phyloP scores from a whole-genome alignment of 2,329 filamentous ascomycete genomes.

The Aureobasidium sp. region DNA sequence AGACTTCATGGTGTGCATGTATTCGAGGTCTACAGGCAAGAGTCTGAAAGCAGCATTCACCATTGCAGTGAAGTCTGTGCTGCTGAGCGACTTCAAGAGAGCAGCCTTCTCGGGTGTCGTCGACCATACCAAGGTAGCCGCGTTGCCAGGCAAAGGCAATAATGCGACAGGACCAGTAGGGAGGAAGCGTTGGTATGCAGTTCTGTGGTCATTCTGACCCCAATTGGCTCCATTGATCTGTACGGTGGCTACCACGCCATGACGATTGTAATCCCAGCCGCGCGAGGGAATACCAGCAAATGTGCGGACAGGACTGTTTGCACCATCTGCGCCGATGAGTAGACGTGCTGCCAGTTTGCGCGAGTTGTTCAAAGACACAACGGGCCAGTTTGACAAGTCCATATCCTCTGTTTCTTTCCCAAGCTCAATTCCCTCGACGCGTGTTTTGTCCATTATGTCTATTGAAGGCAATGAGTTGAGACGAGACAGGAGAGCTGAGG shows the following conservation, averaged over 20 bases:
- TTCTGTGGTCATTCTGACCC: slow-evolving; percentile 32
- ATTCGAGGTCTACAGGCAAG: slow-evolving; percentile 67
- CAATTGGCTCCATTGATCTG: slow-evolving; percentile 51
- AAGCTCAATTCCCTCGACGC: slow-evolving; percentile 69
- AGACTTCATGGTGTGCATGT: slow-evolving; percentile 57
- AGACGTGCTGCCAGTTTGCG: slow-evolving; percentile 65
- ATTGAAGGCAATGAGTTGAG: slow-evolving; percentile 42
- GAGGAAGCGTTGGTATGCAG: slow-evolving; percentile 90
- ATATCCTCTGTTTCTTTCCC: slow-evolving; percentile 54
- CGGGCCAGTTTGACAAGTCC: slow-evolving; percentile 80
- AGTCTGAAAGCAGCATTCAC: slow-evolving; percentile 92
- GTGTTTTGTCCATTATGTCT: slow-evolving; percentile 65
- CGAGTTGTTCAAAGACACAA: slow-evolving; percentile 63
- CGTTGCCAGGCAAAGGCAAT: slow-evolving; percentile 76
- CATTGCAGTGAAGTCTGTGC: slow-evolving; percentile 69
- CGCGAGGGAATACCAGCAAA: slow-evolving; percentile 80
- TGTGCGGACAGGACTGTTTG: slow-evolving; percentile 82
- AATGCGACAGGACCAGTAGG: slow-evolving; percentile 87
- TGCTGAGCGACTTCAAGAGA: slow-evolving; percentile 64
- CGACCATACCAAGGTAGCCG: slow-evolving; percentile 87
- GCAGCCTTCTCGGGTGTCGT: slow-evolving; percentile 75
- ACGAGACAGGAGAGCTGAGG: slow-evolving; percentile 63
- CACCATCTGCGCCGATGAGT: slow-evolving; percentile 86
- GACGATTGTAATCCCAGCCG: slow-evolving; percentile 88
- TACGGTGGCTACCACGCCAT: slow-evolving; percentile 86